A percentile compares a stretch with the other conserved stretches of the same genome.
Evolutionary conservation across 2,329 filamentous ascomycete genomes (phyloP).

Genomic region (Penicillium crustosum): DNA sequence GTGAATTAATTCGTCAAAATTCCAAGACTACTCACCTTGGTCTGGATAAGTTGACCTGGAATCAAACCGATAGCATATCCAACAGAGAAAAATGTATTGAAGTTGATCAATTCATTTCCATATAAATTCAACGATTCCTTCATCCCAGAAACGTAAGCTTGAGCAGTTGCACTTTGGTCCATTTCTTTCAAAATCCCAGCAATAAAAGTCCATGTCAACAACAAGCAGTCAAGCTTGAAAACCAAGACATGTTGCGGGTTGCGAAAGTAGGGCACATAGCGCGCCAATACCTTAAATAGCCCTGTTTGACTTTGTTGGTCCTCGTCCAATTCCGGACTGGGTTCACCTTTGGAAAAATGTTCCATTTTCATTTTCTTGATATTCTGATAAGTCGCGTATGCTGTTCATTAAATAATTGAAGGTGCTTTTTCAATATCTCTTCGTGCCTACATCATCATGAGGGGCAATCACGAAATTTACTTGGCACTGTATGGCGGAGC

Average conservation of each 20-base stretch:
- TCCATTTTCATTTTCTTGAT: background rate
- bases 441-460: no score
- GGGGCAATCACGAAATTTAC: no score
- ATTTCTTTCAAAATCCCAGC: slow-evolving; percentile 11
- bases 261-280: slow-evolving; percentile 5
- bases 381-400: background rate
- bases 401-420: no score
- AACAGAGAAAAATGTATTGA: slow-evolving; percentile 9
- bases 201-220: slow-evolving; percentile 10
- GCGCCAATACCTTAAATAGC: background rate
- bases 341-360: background rate
- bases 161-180: slow-evolving; percentile 5
- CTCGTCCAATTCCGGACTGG: background rate
- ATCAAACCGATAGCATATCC: slow-evolving; percentile 10
- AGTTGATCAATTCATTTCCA: slow-evolving; percentile 10
- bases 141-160: slow-evolving; percentile 13
- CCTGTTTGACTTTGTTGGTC: background rate
- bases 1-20: background rate
- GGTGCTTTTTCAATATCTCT: no score
- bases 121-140: slow-evolving; percentile 7
- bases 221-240: slow-evolving; percentile 6
- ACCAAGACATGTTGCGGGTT: slow-evolving; percentile 7
- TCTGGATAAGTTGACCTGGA: slow-evolving; percentile 11
- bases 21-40: background rate
- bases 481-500: no score